Evolutionary conservation across 169 alveolate species (phyloP).

Genomic region (Amoebophrya sp.): DNA sequence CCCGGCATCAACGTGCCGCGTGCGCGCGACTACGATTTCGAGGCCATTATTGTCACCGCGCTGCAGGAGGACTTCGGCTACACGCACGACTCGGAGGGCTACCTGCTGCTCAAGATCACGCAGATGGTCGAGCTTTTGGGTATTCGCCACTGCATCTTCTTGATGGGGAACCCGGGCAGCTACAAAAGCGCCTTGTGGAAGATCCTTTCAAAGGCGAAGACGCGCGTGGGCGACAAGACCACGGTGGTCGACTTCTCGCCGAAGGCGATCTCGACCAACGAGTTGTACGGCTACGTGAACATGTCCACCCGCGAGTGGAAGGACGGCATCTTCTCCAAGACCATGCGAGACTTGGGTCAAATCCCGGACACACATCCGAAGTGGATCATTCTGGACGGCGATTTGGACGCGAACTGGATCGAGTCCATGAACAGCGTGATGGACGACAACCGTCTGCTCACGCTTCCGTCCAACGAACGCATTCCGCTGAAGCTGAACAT

Average conservation of each 20-base stretch:
- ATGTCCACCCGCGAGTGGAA: conserved; percentile 86
- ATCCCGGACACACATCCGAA: conserved; percentile 75
- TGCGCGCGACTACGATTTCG: conserved; percentile 78
- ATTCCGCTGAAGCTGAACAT: conserved; percentile 86
- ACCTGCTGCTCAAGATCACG: conserved; percentile 79
- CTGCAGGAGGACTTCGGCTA: conserved; percentile 40
- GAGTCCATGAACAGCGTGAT: conserved; percentile 91
- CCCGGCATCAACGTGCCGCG: conserved; percentile 84
- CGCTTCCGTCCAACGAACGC: conserved; percentile 89
- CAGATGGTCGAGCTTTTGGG: conserved; percentile 82
- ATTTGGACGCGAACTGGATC: conserved; percentile 92
- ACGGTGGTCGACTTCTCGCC: conserved; percentile 82
- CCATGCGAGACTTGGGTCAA: conserved; percentile 74
- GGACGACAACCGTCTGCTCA: conserved; percentile 88
- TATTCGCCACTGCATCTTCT: conserved; percentile 90
- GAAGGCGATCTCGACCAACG: conserved; percentile 77
- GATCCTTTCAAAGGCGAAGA: conserved; percentile 83
- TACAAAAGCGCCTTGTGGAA: conserved; percentile 89
- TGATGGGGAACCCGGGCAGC: conserved; percentile 92
- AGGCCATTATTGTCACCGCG: conserved; percentile 58
- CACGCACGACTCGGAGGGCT: conserved; percentile 64
- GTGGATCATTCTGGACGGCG: conserved; percentile 91
- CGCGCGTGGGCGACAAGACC: conserved; percentile 76
- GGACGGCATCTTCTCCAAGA: conserved; percentile 83
- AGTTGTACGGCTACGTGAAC: conserved; percentile 84